These are phyloP conservation scores for Mycena rebaudengoi DNA, from an alignment of 768 basidiomycete species.

Conservation along the genomic window DNA sequence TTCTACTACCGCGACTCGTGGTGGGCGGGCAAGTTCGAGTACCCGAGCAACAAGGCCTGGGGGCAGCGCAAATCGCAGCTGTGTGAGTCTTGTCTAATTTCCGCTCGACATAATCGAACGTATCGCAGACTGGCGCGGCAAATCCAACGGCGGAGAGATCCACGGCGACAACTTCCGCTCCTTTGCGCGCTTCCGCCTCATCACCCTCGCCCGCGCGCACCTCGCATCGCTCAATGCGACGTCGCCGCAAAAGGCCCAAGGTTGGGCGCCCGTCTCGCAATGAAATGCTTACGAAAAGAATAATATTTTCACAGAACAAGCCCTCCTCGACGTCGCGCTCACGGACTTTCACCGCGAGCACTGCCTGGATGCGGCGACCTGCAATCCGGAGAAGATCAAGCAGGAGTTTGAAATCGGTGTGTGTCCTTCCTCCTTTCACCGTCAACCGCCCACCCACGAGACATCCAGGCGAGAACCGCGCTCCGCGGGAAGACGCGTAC, in stretches of 20 bases:
- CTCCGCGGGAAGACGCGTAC: neutral
- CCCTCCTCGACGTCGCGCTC: neutral
- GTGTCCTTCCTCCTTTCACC: no score
- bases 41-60: neutral
- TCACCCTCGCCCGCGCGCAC: neutral
- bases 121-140: conserved; percentile 2
- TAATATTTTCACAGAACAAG: no score
- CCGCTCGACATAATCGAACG: neutral
- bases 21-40: neutral
- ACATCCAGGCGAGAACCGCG: no score
- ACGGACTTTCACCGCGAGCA: neutral
- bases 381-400: neutral
- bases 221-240: no score
- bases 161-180: neutral
- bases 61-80: neutral
- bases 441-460: no score
- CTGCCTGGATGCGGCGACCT: neutral
- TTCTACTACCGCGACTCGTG: neutral
- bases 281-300: no score
- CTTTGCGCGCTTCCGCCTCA: neutral
- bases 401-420: neutral
- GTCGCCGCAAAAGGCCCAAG: no score
- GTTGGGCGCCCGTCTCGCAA: no score
- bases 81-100: neutral
- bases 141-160: neutral